These are phyloP conservation scores for Arxiozyma bovina DNA, from an alignment of 1,139 yeast genomes.

Conservation along the genomic window DNA sequence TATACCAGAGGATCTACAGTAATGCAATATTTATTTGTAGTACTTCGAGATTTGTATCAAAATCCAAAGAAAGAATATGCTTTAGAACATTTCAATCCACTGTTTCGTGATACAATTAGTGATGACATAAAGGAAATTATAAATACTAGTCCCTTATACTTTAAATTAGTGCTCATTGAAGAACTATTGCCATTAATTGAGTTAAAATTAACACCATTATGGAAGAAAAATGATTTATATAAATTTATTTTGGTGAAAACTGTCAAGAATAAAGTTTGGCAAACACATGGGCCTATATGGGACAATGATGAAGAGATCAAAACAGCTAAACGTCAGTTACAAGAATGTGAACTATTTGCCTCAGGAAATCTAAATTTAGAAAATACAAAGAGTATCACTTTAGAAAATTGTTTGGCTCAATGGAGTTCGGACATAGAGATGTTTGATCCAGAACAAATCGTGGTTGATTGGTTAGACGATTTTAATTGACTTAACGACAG, in stretches of 20 bases:
- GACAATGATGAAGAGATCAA: constrained; percentile 3
- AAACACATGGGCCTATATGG: constrained; percentile 2
- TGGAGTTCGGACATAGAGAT: constrained; percentile 10
- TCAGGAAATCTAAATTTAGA: constrained; percentile 11
- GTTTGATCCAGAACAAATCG: constrained; percentile 15
- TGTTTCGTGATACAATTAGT: constrained; percentile 9
- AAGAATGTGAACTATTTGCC: constrained; percentile 13
- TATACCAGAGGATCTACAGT: constrained; percentile 26
- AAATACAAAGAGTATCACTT: constrained; percentile 10
- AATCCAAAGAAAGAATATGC: constrained; percentile 12
- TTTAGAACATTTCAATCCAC: constrained; percentile 5
- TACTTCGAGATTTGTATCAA: constrained; percentile 20
- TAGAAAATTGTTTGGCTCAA: constrained; percentile 16
- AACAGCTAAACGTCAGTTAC: constrained; percentile 4
- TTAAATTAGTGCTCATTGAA: constrained; percentile 19
- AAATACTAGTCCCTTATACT: constrained; percentile 9
- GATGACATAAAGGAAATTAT: constrained; percentile 15
- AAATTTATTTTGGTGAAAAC: constrained; percentile 20
- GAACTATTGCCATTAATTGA: constrained; percentile 20
- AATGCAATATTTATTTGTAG: constrained; percentile 25
- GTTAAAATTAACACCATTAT: constrained; percentile 18
- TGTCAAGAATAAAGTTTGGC: constrained; percentile 23
- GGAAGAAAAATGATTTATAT: constrained; percentile 22
- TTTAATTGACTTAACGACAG: constrained; percentile 4
- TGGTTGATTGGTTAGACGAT: constrained; percentile 20